These are phyloP conservation scores for Yamadazyma insecticola DNA, from an alignment of 805 yeast genomes.

Conservation along the genomic window DNA sequence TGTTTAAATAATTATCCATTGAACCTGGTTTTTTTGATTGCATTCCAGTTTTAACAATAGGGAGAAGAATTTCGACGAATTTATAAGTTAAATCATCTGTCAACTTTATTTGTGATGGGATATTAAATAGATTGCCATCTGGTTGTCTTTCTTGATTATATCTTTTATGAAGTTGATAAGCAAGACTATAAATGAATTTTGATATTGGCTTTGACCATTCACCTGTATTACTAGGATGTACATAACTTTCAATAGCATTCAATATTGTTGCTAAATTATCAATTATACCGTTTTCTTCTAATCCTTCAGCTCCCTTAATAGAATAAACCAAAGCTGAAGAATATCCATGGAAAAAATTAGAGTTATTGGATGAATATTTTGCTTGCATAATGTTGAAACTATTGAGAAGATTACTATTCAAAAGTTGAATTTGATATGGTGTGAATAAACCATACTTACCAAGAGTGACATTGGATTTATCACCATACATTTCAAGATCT, in stretches of 20 bases:
- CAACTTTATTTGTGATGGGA: slow-evolving; percentile 31
- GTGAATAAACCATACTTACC: slow-evolving; percentile 62
- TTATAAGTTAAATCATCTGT: slow-evolving; percentile 25
- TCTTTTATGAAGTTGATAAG: slow-evolving; percentile 58
- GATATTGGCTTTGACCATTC: slow-evolving; percentile 77
- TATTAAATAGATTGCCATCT: slow-evolving; percentile 18
- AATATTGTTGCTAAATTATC: slow-evolving; percentile 50
- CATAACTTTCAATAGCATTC: slow-evolving; percentile 73
- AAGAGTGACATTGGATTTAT: slow-evolving; percentile 17
- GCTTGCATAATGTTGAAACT: slow-evolving; percentile 44
- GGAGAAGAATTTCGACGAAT: slow-evolving; percentile 52
- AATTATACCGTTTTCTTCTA: slow-evolving; percentile 42
- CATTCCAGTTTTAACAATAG: slow-evolving; percentile 62
- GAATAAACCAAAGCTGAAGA: slow-evolving; percentile 54
- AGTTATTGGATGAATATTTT: slow-evolving; percentile 41
- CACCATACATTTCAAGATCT: slow-evolving; percentile 17
- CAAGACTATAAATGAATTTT: slow-evolving; percentile 56
- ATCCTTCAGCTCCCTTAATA: slow-evolving; percentile 45
- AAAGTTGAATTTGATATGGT: slow-evolving; percentile 52
- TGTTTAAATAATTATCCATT: slow-evolving; percentile 52
- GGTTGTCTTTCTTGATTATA: slow-evolving; percentile 43
- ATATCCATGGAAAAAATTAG: slow-evolving; percentile 39
- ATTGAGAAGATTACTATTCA: slow-evolving; percentile 52
- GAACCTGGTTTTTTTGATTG: slow-evolving; percentile 64
- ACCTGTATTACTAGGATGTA: slow-evolving; percentile 92